Evolutionary conservation across 169 alveolate species (phyloP).

Genomic region (Cryptosporidium sp.): DNA sequence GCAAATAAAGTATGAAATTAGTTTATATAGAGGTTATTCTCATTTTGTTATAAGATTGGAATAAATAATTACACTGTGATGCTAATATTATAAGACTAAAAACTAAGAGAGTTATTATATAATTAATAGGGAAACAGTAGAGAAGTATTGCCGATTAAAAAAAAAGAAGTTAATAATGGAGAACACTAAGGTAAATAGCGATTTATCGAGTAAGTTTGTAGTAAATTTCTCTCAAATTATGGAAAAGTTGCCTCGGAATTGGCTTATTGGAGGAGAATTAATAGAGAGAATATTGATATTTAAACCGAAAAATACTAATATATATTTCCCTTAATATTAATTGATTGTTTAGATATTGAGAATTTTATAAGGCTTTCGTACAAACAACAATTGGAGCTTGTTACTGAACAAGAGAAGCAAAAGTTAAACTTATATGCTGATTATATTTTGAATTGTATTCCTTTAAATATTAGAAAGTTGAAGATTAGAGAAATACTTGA

Average conservation of each 20-base stretch:
- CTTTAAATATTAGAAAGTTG: slow-evolving; percentile 43
- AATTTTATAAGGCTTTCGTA: slow-evolving; percentile 52
- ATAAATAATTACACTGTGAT: neutral
- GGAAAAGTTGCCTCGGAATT: neutral
- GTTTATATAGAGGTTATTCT: neutral
- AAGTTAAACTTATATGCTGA: slow-evolving; percentile 47
- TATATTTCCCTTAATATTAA: neutral
- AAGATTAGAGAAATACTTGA: slow-evolving; percentile 51
- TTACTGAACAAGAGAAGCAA: slow-evolving; percentile 56
- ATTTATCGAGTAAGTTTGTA: slow-evolving; percentile 16
- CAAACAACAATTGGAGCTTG: slow-evolving; percentile 53
- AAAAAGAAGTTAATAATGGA: neutral
- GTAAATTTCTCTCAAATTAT: neutral
- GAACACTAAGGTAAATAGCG: neutral
- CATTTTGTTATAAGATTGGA: neutral
- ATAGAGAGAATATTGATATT: neutral
- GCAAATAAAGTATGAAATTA: slow-evolving; percentile 4
- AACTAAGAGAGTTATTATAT: neutral
- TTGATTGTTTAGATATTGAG: slow-evolving; percentile 28
- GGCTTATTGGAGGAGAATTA: neutral
- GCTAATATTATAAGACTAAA: neutral
- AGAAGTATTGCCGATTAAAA: neutral
- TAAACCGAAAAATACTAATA: neutral
- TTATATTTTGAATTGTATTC: slow-evolving; percentile 39
- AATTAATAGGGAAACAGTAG: neutral